These are phyloP conservation scores for Colletotrichum sp. DNA, from an alignment of 2,329 filamentous ascomycete species.

Conservation along the genomic window DNA sequence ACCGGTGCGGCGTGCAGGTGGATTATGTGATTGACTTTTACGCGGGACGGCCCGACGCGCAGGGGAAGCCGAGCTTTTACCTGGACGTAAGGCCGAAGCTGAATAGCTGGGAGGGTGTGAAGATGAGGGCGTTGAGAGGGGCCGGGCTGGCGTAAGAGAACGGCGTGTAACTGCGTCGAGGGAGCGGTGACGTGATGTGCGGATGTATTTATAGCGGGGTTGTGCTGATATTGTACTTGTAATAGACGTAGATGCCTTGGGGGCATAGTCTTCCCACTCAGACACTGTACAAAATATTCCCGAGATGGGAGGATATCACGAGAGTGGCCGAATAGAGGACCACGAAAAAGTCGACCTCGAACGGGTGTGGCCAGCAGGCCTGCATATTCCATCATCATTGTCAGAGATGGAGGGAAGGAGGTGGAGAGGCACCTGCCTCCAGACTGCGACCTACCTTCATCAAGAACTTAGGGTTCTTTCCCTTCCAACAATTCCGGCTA, in stretches of 20 bases:
- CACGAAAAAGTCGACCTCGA: not conserved
- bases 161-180: rapidly evolving
- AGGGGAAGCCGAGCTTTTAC: slow-evolving; percentile 63
- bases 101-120: slow-evolving; percentile 71
- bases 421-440: not conserved
- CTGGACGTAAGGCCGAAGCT: slow-evolving; percentile 73
- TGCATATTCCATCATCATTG: rapidly evolving
- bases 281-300: not conserved
- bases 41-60: slow-evolving; percentile 63
- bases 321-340: rapidly evolving
- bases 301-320: not conserved
- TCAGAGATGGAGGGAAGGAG: not conserved
- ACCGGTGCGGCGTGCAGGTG: slow-evolving; percentile 82
- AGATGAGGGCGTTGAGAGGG: slow-evolving; percentile 64
- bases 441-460: not conserved
- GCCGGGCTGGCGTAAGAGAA: slow-evolving; percentile 50
- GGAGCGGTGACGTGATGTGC: rapidly evolving
- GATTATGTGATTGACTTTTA: slow-evolving; percentile 99
- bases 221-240: not conserved
- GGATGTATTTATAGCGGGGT: not conserved
- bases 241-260: not conserved
- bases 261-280: not conserved
- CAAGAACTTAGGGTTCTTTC: not conserved
- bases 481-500: not conserved
- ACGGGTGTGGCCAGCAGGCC: not conserved